A percentile compares a stretch with the other conserved stretches of the same genome.
phyloP scores from a whole-genome alignment of 306 rosid species.

The Carpinus viminea region DNA sequence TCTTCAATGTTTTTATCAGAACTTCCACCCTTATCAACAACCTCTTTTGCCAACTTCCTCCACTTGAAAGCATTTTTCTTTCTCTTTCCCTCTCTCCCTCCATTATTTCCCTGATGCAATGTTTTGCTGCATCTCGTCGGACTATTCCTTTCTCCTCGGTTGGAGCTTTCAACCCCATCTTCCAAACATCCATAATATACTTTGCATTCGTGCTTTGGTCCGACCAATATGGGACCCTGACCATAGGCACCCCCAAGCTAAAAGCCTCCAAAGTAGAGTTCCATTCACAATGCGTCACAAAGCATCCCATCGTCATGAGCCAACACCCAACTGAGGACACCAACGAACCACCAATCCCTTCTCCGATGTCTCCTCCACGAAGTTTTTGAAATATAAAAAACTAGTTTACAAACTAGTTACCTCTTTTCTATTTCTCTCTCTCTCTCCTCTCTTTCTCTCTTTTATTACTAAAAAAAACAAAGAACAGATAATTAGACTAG shows the following conservation, averaged over 20 bases:
- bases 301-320: background rate
- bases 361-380: background rate
- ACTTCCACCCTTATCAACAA: background rate
- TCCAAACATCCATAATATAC: constrained; percentile 6
- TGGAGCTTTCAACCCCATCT: background rate
- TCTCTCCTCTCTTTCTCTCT: no score
- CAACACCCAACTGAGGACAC: background rate
- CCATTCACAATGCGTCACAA: background rate
- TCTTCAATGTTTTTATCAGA: background rate
- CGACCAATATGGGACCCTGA: background rate
- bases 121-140: background rate
- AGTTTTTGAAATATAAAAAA: no score
- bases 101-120: background rate
- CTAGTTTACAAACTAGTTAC: no score
- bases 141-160: background rate
- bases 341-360: background rate
- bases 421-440: no score
- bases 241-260: background rate
- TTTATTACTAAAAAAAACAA: no score
- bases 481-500: no score
- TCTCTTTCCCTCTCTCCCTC: background rate
- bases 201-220: background rate
- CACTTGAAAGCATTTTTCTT: background rate
- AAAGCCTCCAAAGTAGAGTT: background rate
- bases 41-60: background rate